Percentiles rank a stretch among this genome's conserved stretches.
Evolutionary conservation across 129 eudicot species (phyloP).

Genomic region (Apium graveolens): DNA sequence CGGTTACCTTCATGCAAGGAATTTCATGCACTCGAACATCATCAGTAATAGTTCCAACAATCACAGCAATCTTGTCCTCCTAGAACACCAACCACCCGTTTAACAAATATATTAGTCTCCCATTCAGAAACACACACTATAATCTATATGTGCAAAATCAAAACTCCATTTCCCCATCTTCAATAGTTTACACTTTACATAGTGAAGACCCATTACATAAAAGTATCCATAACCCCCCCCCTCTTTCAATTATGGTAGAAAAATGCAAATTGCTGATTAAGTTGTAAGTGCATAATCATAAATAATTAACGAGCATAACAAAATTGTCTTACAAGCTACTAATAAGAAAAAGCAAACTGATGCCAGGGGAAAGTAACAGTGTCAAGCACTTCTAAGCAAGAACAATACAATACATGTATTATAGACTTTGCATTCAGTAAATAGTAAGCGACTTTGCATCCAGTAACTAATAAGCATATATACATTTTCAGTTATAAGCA

Average conservation of each 20-base stretch:
- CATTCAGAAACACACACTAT: neutral
- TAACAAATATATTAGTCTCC: neutral
- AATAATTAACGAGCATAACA: neutral
- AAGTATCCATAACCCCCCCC: neutral
- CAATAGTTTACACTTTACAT: neutral
- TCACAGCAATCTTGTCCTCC: slow-evolving; percentile 80
- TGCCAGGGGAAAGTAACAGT: neutral
- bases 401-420: too few species aligned
- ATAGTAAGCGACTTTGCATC: too few species aligned
- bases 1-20: slow-evolving; percentile 62
- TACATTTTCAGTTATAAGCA: neutral
- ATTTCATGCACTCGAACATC: slow-evolving; percentile 57
- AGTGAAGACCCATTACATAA: neutral
- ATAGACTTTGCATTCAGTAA: too few species aligned
- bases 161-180: neutral
- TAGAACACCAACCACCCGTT: neutral
- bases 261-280: neutral
- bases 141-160: neutral
- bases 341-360: too few species aligned
- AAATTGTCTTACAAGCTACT: neutral
- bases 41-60: slow-evolving; percentile 75
- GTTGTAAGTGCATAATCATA: neutral
- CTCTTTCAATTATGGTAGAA: too few species aligned
- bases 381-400: neutral
- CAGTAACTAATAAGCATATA: too few species aligned